Evolutionary conservation across 805 yeast genomes (phyloP), one percentile per base, ranked within the genome.

Genomic region (Wickerhamomyces sydowiorum): DNA sequence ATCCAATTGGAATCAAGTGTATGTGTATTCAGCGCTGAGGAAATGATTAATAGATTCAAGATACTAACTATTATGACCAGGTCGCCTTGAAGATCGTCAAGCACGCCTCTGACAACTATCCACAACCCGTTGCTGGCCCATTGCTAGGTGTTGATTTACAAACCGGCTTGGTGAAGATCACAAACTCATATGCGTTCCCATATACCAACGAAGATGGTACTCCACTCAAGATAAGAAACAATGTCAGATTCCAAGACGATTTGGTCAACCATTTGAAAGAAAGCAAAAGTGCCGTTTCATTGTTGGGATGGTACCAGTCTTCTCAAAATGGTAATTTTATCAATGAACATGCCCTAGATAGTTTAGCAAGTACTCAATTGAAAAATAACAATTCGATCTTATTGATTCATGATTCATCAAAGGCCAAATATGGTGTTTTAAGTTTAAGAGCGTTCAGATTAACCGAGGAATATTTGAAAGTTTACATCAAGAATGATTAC

Each of bases 231-330:
- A 69, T 80, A 41, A 74, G 77, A 56, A 70, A 79, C 50, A 86
- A 87, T 45, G 66, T 68, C 44, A 76, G 73, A 59, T 88, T 79
- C 66, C 89, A 83, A 60, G 75, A 73, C 39, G 88, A 82, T 37
- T 69, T 84, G 54, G 68, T 82, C 50, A 74, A 76, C 34, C 75
- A 77, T 46, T 73, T 86, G 48, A 76, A 71, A 54, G 73, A 71
- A 42, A 75, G 80, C 47, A 82, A 82, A 38, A 70, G 76, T 46
- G 90, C 89, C 36, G 70, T 78, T 34, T 85, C 80, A 57, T 72
- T 81, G 46, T 75, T 81, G 48, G 96, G 96, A 27, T 87, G 90
- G 88, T 87, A 85, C 66, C 77, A 86, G 57, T 71, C 83, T 35
- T 72, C 88, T 23, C 66, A 70, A 39, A 74, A 84, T 31, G 93